Percentiles rank a stretch among this genome's conserved stretches.
Evolutionary conservation across 768 basidiomycete genomes (phyloP).

Genomic region (Collybia sordida): DNA sequence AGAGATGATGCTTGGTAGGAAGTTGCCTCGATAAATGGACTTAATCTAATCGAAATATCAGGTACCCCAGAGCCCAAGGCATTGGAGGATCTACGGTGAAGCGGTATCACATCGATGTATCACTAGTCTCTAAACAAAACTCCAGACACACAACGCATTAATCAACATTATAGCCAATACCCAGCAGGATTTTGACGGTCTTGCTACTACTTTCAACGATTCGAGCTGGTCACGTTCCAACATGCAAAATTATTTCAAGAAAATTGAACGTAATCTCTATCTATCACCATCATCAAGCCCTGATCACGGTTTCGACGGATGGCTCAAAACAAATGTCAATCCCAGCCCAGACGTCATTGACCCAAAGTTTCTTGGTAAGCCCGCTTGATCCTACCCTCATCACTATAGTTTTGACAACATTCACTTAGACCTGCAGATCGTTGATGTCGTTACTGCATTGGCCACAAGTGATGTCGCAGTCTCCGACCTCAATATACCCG

Average conservation of each 20-base stretch:
- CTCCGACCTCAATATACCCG: conserved; percentile 21
- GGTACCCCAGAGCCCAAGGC: conserved; percentile 29
- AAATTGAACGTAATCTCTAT: conserved; percentile 25
- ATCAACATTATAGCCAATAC: conserved; percentile 27
- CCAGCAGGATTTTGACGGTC: conserved; percentile 21
- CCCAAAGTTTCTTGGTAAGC: conserved; percentile 21
- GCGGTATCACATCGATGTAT: background rate
- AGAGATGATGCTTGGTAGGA: conserved; percentile 19
- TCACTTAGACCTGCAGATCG: conserved; percentile 20
- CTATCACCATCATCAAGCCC: conserved; percentile 4
- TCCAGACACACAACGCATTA: conserved; percentile 27
- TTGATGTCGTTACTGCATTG: conserved; percentile 19
- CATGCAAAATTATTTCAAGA: conserved; percentile 30
- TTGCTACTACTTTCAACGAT: conserved; percentile 24
- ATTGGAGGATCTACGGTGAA: conserved; percentile 29
- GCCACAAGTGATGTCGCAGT: conserved; percentile 13
- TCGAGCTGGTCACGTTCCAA: conserved; percentile 24
- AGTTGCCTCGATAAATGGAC: background rate
- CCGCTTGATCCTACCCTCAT: background rate
- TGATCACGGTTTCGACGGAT: conserved; percentile 30
- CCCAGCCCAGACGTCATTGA: conserved; percentile 14
- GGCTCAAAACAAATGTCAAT: conserved; percentile 24
- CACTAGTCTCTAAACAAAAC: background rate
- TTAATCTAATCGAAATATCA: background rate
- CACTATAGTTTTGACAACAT: background rate